Base-by-base conservation (phyloP, 495 filamentous ascomycete genomes). In the Cryomyces antarcticus region DNA sequence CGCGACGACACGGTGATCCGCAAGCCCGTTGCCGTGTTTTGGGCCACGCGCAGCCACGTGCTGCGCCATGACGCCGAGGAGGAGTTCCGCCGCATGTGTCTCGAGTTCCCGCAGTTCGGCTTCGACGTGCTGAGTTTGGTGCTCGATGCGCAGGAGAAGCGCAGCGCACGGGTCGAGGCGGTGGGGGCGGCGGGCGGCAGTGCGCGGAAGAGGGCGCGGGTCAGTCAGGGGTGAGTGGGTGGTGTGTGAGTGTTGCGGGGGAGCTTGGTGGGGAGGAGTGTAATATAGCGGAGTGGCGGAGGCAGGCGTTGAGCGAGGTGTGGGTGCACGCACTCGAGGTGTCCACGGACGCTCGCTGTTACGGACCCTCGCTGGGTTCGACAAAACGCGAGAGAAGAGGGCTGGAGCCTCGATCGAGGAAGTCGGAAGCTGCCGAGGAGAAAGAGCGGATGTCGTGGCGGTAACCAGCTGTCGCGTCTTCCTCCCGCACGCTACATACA, bases 101-200 rank as follows among this genome's bases (percentile, higher is more conserved):
- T 92, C 42, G 82, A 93, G 57, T 87, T 78, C 49, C 88, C 87
- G 11, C 77, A 88, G 52, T 94, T 96, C 48, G 76, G 75, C 31
- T 93, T 80, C 60, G 88, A 96, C 61, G 80, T 96, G n/a, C 68
- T 94, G 27, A 70, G 59, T 17, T 57, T 80, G 38, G 71, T 79
- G 31, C 61, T 82, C 30, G 78, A 82, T 54, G 63, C 65, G 49
- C 73, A 72, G 58, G 76, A 80, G 56, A 79, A 75, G 58, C 48
- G 58, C 28, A 58, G 50, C 48, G 57, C 54, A 42, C 55, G 56
- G 46, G 48, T 44, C 36, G 54, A 59, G 43, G 53, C 48, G 27
- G 52, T 41, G 41, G 59, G 47, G 36, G 36, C 5, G 41, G 43
- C 11, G 7, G 49, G 49, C 46, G 54, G 52, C 41, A 60, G 58